These are phyloP conservation scores for Hemisphaericaspora nanyangensis DNA, from an alignment of 805 yeast species.

Conservation along the genomic window DNA sequence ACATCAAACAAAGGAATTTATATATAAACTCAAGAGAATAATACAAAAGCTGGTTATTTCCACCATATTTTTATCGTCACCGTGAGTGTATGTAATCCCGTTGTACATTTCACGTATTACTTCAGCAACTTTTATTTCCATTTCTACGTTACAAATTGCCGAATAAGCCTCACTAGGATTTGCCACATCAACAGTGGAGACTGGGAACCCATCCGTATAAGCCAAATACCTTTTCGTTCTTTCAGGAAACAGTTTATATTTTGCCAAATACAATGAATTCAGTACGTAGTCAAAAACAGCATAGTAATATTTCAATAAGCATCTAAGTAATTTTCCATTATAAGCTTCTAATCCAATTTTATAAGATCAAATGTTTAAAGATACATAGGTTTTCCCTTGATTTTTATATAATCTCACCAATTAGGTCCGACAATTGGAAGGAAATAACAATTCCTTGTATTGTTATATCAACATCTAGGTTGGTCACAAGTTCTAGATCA, in stretches of 20 bases:
- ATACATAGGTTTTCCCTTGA: slow-evolving; percentile 10
- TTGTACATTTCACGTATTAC: not conserved
- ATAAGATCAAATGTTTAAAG: slow-evolving; percentile 8
- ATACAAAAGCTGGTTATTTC: not conserved
- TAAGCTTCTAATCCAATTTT: slow-evolving; percentile 12
- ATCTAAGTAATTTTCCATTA: slow-evolving; percentile 15
- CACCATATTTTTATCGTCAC: not conserved
- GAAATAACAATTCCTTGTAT: not conserved
- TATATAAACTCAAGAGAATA: not conserved
- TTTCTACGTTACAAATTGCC: slow-evolving; percentile 6
- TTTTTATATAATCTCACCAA: slow-evolving; percentile 8
- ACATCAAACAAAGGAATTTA: not conserved
- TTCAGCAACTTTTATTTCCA: slow-evolving; percentile 3
- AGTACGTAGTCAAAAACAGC: slow-evolving; percentile 15
- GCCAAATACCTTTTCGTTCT: slow-evolving; percentile 6
- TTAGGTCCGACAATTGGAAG: slow-evolving; percentile 12
- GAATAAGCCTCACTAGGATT: slow-evolving; percentile 10
- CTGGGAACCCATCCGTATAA: slow-evolving; percentile 9
- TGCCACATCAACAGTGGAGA: slow-evolving; percentile 12
- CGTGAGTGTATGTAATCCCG: not conserved
- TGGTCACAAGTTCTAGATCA: not conserved
- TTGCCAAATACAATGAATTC: slow-evolving; percentile 13
- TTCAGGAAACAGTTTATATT: slow-evolving; percentile 3
- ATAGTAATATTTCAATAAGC: slow-evolving; percentile 14
- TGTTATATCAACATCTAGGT: not conserved